Evolutionary conservation across 75 land plant genomes (phyloP).

Genomic region (Chamaecyparis obtusa): DNA sequence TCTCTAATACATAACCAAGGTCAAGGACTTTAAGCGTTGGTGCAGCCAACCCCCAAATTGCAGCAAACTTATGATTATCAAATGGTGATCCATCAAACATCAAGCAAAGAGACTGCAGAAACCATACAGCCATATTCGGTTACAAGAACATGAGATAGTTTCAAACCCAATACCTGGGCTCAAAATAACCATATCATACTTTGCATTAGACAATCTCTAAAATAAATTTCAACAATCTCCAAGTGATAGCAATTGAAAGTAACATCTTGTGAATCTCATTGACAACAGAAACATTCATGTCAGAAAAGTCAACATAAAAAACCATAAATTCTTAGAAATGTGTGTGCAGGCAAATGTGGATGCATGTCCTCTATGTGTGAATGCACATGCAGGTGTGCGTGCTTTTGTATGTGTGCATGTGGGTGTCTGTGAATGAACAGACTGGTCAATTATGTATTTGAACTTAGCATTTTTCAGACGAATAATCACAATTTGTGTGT

Average conservation of each 20-base stretch:
- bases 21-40: conserved; percentile 57
- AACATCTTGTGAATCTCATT: not conserved
- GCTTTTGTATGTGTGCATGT: no score
- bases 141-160: not conserved
- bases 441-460: no score
- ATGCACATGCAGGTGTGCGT: no score
- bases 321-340: not conserved
- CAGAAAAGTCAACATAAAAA: not conserved
- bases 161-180: not conserved
- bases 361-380: no score
- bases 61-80: conserved; percentile 46
- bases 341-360: not conserved
- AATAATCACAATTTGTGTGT: no score
- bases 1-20: conserved; percentile 64
- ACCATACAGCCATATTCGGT: conserved; percentile 2
- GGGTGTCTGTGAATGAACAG: no score
- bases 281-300: not conserved
- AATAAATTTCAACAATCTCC: not conserved
- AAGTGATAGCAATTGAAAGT: not conserved
- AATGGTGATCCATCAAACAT: conserved; percentile 58
- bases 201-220: not conserved
- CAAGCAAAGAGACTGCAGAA: conserved; percentile 64
- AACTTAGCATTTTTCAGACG: no score
- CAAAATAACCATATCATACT: not conserved
- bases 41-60: conserved; percentile 56